Evolutionary conservation across 75 land plant genomes (phyloP), one percentile per base, ranked within the genome.

Genomic region (Cryptomeria japonica): DNA sequence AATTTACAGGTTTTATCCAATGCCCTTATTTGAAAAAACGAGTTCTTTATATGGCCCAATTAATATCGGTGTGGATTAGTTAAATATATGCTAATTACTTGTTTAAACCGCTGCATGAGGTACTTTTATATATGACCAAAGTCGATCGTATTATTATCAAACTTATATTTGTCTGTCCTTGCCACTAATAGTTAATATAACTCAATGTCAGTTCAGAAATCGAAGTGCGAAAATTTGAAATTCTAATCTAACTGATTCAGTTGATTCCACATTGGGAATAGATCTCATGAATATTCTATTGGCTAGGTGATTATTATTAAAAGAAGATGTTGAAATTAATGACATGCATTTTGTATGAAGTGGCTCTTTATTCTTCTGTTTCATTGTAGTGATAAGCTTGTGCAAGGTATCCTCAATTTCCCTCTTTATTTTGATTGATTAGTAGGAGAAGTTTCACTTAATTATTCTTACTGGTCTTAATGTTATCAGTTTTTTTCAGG

Each of bases 401-500:
- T 37, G 42, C 36, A 37, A 38, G 42, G 44, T 37, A 37, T 38
- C 34, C 87, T 36, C 18, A 38, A 46, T 44, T 72, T 83, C 85
- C 47, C 85, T 39, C 87, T 80, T 49, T 82, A 76, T 13, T 80
- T 34, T 87, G 32, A 84, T 16, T 37, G 56, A 34, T 36, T 36
- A 53, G 39, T 31, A 73, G 32, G 76, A 73, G 37, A 32, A 14
- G 8, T 31, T 28, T 82, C 1, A 82, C 32, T 8, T 28, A 41
- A 8, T 85, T 53, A 22, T 32, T 10, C 76, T 73, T 32, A 31
- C 15, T 86, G 19, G 83, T 19, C 37, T 39, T 10, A 22, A 73
- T 38, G 12, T 72, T 16, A 46, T 53, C 16, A 58, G 87, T 46
- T 84, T 37, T 86, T 77, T 3, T 38, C 85, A 95, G 99, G 92